Conservation (phyloP, 306 rosid species). For the Canavalia gladiata region DNA sequence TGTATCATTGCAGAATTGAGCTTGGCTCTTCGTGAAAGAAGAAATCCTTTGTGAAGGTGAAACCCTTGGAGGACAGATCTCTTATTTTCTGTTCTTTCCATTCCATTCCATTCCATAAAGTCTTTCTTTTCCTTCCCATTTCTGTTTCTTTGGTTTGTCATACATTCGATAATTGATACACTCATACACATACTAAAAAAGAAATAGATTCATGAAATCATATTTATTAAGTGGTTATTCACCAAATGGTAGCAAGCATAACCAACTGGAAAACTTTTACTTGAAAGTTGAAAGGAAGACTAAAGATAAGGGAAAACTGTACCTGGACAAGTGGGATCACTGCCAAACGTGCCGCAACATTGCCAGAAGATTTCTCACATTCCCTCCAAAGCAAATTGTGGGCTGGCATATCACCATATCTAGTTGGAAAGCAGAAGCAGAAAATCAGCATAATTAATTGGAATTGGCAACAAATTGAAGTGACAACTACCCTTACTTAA, state of each 20-base stretch:
- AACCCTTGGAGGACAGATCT: too few relatives aligned
- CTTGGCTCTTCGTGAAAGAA: too few relatives aligned
- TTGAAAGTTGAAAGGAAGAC: neutral
- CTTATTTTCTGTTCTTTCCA: too few relatives aligned
- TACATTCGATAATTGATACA: neutral
- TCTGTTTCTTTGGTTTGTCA: neutral
- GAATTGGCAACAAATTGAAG: slow-evolving; percentile 28
- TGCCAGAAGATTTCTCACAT: slow-evolving; percentile 92
- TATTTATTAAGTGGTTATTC: slow-evolving; percentile 18
- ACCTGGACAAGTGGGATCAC: slow-evolving; percentile 94
- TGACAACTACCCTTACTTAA: slow-evolving; percentile 67
- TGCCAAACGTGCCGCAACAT: slow-evolving; percentile 94
- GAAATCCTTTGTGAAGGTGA: too few relatives aligned
- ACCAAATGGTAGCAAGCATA: slow-evolving; percentile 11
- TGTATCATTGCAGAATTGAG: too few relatives aligned
- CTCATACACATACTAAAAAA: neutral
- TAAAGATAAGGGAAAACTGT: neutral
- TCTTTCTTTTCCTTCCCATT: too few relatives aligned
- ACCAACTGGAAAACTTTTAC: neutral
- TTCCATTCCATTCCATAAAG: too few relatives aligned
- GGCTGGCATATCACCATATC: slow-evolving; percentile 98
- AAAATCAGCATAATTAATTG: slow-evolving; percentile 50
- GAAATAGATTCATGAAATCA: neutral
- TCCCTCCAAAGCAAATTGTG: slow-evolving; percentile 96
- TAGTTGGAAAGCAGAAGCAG: slow-evolving; percentile 46